phyloP scores from a whole-genome alignment of 257 asterid species.

The Thymus mandschuricus region DNA sequence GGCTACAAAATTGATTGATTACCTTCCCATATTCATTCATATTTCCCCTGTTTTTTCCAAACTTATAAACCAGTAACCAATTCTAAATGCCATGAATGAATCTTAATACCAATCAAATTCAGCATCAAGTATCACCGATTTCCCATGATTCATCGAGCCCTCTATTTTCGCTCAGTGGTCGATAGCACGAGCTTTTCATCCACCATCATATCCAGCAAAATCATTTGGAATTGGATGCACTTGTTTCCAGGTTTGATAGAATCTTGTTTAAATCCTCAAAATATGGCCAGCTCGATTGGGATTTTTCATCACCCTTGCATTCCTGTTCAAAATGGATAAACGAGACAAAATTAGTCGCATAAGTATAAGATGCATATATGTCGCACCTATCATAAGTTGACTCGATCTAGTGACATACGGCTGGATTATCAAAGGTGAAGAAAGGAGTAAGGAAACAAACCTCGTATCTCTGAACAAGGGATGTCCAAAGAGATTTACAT shows the following conservation, averaged over 20 bases:
- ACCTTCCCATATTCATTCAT: conserved; percentile 9
- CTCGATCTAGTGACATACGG: neutral
- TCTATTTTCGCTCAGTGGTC: neutral
- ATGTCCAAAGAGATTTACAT: conserved; percentile 97
- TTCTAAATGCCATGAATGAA: conserved; percentile 18
- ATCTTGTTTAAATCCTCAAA: conserved; percentile 60
- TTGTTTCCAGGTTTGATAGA: conserved; percentile 47
- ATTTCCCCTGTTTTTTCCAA: conserved; percentile 4
- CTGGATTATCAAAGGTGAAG: too few species aligned
- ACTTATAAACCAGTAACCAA: neutral
- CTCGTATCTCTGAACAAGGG: conserved; percentile 93
- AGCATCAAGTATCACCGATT: neutral
- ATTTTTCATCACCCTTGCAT: conserved; percentile 47
- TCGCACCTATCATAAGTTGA: too few species aligned
- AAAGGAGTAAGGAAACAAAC: conserved; percentile 41
- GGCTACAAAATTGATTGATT: conserved; percentile 35
- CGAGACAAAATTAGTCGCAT: conserved; percentile 8
- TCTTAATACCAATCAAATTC: conserved; percentile 7
- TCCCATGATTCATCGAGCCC: conserved; percentile 9
- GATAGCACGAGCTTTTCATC: conserved; percentile 3
- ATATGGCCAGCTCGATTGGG: conserved; percentile 62
- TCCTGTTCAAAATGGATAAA: conserved; percentile 49
- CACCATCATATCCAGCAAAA: conserved; percentile 7
- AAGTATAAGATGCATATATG: neutral
- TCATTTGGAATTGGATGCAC: conserved; percentile 48